Evolutionary conservation across 176 grass and related monocot genomes (phyloP).

Genomic region (Musa itinerans): DNA sequence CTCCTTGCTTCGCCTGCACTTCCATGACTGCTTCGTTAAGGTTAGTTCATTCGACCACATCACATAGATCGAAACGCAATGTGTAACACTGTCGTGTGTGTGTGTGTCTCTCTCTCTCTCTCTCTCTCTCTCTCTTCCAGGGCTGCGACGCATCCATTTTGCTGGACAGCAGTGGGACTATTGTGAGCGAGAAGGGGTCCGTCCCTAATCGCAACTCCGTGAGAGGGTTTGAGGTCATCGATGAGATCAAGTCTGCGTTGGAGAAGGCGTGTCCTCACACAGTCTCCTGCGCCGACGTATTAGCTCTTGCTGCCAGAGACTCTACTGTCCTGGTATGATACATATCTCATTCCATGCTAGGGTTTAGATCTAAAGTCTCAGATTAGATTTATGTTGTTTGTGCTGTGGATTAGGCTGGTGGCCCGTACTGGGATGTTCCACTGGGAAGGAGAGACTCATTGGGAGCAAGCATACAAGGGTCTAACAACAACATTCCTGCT

Average conservation of each 20-base stretch:
- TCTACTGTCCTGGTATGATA: slow-evolving; percentile 53
- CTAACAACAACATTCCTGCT: slow-evolving; percentile 71
- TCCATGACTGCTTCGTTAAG: slow-evolving; percentile 95
- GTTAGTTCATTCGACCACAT: background rate
- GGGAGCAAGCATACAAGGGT: slow-evolving; percentile 52
- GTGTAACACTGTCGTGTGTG: background rate
- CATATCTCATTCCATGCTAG: background rate
- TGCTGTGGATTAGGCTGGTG: slow-evolving; percentile 26
- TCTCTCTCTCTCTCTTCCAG: slow-evolving; percentile 16
- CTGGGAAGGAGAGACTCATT: slow-evolving; percentile 53
- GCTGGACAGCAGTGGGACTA: slow-evolving; percentile 52
- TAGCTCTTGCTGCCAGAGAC: slow-evolving; percentile 40
- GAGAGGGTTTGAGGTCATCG: slow-evolving; percentile 71
- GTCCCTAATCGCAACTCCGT: slow-evolving; percentile 69
- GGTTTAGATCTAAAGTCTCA: too few relatives aligned
- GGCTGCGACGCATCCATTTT: slow-evolving; percentile 83
- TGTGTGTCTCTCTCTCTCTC: background rate
- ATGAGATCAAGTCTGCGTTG: slow-evolving; percentile 71
- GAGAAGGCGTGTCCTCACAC: slow-evolving; percentile 60
- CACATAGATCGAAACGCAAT: background rate
- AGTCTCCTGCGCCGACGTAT: slow-evolving; percentile 40
- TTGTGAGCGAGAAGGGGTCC: slow-evolving; percentile 70
- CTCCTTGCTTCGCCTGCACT: slow-evolving; percentile 74
- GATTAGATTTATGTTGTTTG: too few relatives aligned
- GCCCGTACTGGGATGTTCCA: slow-evolving; percentile 54